Conservation (phyloP, 495 filamentous ascomycete genomes). For the Podospora comata region DNA sequence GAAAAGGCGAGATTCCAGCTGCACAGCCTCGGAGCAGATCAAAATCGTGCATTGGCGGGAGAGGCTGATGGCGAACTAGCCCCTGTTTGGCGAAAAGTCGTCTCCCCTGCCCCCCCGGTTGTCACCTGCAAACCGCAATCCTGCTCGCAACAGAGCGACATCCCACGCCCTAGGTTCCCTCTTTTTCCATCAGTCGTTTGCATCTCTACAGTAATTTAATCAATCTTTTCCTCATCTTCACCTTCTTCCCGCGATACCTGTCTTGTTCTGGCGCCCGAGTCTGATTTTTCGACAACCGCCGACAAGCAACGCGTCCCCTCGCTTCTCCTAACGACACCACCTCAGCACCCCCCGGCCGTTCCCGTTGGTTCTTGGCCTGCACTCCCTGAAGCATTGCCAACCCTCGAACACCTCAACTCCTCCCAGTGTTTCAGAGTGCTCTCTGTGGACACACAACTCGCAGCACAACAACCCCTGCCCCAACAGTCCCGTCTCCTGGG, state of each 20-base stretch:
- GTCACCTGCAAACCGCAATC: constrained; percentile 14
- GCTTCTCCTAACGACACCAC: constrained; percentile 7
- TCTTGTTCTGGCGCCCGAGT: not conserved
- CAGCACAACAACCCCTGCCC: constrained; percentile 28
- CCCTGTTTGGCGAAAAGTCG: constrained; percentile 19
- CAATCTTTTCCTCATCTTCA: constrained; percentile 3
- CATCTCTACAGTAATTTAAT: constrained; percentile 1
- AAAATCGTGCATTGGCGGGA: constrained; percentile 3
- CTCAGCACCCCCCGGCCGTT: constrained; percentile 1
- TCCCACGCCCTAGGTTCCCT: constrained; percentile 19
- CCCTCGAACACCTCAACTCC: constrained; percentile 40
- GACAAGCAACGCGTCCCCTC: constrained; percentile 1
- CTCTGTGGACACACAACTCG: constrained; percentile 33
- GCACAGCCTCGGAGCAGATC: constrained; percentile 19
- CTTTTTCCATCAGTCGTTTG: constrained; percentile 14
- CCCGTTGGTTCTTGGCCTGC: not conserved
- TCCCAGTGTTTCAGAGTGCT: constrained; percentile 46
- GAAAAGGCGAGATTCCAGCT: not conserved
- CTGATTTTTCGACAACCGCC: not conserved
- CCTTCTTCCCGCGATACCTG: not conserved
- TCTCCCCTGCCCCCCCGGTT: constrained; percentile 8
- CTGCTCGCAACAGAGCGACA: not conserved
- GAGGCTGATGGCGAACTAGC: constrained; percentile 18
- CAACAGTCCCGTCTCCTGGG: constrained; percentile 10
- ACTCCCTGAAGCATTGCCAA: constrained; percentile 21